Base-by-base conservation (phyloP, 2,329 filamentous ascomycete species). In the Pseudocercospora vitis region DNA sequence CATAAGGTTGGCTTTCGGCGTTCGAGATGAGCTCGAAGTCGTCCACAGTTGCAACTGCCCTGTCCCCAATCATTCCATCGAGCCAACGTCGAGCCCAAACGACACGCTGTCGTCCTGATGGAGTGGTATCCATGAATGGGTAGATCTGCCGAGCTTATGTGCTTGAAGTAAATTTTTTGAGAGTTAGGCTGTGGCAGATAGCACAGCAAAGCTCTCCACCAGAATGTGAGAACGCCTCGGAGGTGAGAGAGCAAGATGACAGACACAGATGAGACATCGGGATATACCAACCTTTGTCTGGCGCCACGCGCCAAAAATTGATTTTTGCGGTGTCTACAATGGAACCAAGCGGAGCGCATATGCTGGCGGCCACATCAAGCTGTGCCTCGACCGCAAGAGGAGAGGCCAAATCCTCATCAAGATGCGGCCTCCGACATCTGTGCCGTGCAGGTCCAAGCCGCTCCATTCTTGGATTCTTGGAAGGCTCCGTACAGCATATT, bases 61-160 rank as follows among this genome's bases (percentile, higher is more conserved):
- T n/a, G n/a, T n/a, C n/a, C n/a, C n/a, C n/a, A n/a, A n/a, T n/a
- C n/a, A n/a, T 23, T 2, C 14, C 23, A 7, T 45, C 32, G 9
- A 57, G 55, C 55, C 55, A 57, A 24, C 32, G 26, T 35, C 21
- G 21, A 11, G 50, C 53, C 50, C 50, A 50, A 19, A 46, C 32
- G 18, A 53, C 21, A 21, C 35, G 44, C 4, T 37, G 48, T 3
- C 29, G 44, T 16, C 48, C 19, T 2, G 32, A 32, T 4, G 18
- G 18, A 33, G 51, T 28, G 28, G 48, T n/a, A 33, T 48, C 44
- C 53, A 52, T 52, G 11, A n/a, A 46, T 4, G 21, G 16, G 9
- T 28, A 16, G 19, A 26, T 42, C 6, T 12, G 3, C 4, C 19
- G 6, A 40, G 19, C 11, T 4, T 40, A 21, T n/a, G n/a, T n/a